Percentiles rank a stretch among this genome's conserved stretches.
phyloP scores from a whole-genome alignment of 169 alveolate species.

The Cardiosporidium cionae region DNA sequence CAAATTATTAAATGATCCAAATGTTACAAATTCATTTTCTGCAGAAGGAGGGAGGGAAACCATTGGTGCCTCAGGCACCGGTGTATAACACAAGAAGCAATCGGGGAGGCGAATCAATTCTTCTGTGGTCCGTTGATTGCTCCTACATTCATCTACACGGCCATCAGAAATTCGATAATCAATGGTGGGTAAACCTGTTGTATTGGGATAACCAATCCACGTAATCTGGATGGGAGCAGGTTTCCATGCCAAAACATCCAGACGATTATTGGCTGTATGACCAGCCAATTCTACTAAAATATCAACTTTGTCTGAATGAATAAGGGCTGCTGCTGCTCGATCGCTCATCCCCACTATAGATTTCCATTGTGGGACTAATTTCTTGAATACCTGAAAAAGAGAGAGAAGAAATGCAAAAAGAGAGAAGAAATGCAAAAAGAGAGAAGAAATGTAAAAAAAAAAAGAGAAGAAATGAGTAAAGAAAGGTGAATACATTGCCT shows the following conservation, averaged over 20 bases:
- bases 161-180: conserved; percentile 62
- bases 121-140: conserved; percentile 38
- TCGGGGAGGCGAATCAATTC: conserved; percentile 53
- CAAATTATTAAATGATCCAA: conserved; percentile 65
- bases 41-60: conserved; percentile 37
- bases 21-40: conserved; percentile 50
- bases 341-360: conserved; percentile 40
- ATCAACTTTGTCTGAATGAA: conserved; percentile 53
- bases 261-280: conserved; percentile 62
- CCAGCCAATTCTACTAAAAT: conserved; percentile 67
- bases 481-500: too few relatives aligned
- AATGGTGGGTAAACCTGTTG: conserved; percentile 58
- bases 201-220: conserved; percentile 69
- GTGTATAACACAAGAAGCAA: conserved; percentile 55
- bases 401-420: not conserved
- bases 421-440: not conserved
- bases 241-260: conserved; percentile 53
- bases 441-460: too few relatives aligned
- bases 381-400: conserved; percentile 15
- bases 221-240: conserved; percentile 52
- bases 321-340: conserved; percentile 36
- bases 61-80: conserved; percentile 16
- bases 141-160: conserved; percentile 39
- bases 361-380: conserved; percentile 37
- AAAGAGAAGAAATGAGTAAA: not conserved